Evolutionary conservation across 2,329 filamentous ascomycete genomes (phyloP).

Genomic region (Phoma sp.): DNA sequence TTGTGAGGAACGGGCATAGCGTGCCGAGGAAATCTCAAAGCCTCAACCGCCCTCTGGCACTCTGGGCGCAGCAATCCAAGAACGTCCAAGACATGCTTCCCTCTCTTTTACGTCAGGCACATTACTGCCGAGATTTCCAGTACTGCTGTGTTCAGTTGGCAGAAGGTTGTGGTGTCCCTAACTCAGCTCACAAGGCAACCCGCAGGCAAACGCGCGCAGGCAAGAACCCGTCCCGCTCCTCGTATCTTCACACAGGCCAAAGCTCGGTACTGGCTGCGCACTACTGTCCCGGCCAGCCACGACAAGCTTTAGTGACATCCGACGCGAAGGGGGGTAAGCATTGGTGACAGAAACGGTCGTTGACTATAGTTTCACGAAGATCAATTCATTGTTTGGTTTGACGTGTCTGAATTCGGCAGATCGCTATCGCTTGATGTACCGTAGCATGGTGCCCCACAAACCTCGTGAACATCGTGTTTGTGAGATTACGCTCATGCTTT

Average conservation of each 20-base stretch:
- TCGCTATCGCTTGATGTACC: slow-evolving; percentile 7
- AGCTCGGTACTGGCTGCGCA: background rate
- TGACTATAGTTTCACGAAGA: slow-evolving; percentile 1
- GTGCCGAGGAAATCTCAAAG: slow-evolving; percentile 13
- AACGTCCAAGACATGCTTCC: slow-evolving; percentile 8
- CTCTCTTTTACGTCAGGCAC: slow-evolving; percentile 9
- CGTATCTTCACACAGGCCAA: slow-evolving; percentile 17
- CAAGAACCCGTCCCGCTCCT: slow-evolving; percentile 6
- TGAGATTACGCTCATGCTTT: slow-evolving; percentile 8
- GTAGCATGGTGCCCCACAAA: slow-evolving; percentile 6
- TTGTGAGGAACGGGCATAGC: slow-evolving; percentile 19
- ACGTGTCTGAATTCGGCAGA: slow-evolving; percentile 5
- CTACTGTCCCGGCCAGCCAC: slow-evolving; percentile 3
- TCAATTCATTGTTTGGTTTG: slow-evolving; percentile 2
- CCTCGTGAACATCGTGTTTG: slow-evolving; percentile 3
- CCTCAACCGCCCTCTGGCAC: slow-evolving; percentile 8
- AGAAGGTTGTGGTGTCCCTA: background rate
- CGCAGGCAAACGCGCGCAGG: background rate
- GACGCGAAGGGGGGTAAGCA: slow-evolving; percentile 13
- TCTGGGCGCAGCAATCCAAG: slow-evolving; percentile 11
- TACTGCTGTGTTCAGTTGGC: slow-evolving; percentile 6
- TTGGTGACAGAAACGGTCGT: slow-evolving; percentile 9
- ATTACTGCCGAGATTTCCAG: slow-evolving; percentile 4
- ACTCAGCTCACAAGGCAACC: background rate
- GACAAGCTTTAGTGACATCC: slow-evolving; percentile 27